phyloP scores from a whole-genome alignment of 1,284 basidiomycete genomes.

The Singerocomus rubriflavus region DNA sequence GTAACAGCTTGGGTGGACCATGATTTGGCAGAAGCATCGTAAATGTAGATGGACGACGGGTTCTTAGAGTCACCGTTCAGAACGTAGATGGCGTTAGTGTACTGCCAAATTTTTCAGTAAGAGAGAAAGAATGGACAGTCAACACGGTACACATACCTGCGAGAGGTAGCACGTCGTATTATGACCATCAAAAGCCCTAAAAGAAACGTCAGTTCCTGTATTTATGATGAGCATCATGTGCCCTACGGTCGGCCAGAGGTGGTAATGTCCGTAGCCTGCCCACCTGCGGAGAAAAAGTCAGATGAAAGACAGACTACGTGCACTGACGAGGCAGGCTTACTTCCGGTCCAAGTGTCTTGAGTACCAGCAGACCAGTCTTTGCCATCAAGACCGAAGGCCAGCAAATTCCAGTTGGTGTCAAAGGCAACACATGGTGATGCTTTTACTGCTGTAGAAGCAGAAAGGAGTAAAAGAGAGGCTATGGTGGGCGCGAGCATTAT shows the following conservation, averaged over 20 bases:
- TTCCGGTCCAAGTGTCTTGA: constrained; percentile 60
- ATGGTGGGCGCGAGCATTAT: constrained; percentile 46
- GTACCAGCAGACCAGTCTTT: constrained; percentile 73
- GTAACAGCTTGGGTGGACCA: constrained; percentile 63
- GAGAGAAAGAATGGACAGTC: neutral
- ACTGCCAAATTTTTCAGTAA: constrained; percentile 41
- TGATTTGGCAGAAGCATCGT: constrained; percentile 56
- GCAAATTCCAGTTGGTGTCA: constrained; percentile 66
- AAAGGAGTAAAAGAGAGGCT: constrained; percentile 57
- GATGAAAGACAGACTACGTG: neutral
- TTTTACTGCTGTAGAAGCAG: constrained; percentile 38
- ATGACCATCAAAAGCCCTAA: constrained; percentile 63
- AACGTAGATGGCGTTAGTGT: constrained; percentile 76
- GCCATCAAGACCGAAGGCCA: constrained; percentile 68
- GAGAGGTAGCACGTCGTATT: constrained; percentile 73
- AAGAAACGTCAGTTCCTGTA: constrained; percentile 2
- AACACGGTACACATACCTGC: constrained; percentile 40
- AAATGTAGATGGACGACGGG: constrained; percentile 65
- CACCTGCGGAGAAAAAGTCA: constrained; percentile 36
- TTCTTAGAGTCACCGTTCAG: constrained; percentile 69
- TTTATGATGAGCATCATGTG: neutral
- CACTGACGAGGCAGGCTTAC: constrained; percentile 34
- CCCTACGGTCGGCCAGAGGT: constrained; percentile 66
- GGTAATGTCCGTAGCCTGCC: constrained; percentile 58
- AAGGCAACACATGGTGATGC: constrained; percentile 64